Conservation (phyloP, 106 monocot species). For the Cymbidium sinense region DNA sequence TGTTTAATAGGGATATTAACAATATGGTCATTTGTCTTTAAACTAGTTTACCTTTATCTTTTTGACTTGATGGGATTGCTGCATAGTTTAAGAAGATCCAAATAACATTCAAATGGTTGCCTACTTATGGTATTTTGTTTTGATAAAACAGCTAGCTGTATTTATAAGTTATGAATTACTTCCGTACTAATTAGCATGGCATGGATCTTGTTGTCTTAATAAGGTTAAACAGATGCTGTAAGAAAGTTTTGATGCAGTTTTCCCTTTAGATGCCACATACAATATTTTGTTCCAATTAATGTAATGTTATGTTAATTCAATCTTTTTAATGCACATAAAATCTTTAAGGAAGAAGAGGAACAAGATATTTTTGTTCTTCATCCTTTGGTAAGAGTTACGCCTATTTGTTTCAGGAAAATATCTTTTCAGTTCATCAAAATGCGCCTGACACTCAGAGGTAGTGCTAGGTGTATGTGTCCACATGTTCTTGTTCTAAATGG, state of each 20-base stretch:
- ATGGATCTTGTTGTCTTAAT: not conserved
- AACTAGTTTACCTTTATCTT: not conserved
- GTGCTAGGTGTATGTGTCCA: not conserved
- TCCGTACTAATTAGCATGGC: not conserved
- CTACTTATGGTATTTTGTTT: not conserved
- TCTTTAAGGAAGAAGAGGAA: not conserved
- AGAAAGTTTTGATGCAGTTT: not conserved
- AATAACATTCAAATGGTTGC: not conserved
- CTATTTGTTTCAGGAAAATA: not conserved
- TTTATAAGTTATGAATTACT: not conserved
- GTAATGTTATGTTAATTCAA: not conserved
- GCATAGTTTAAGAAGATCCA: not conserved
- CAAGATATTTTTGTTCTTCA: not conserved
- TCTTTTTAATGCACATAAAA: not conserved
- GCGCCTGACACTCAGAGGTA: not conserved
- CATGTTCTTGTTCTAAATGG: not conserved
- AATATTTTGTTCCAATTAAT: not conserved
- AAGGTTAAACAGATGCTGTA: not conserved
- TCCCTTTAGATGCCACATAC: not conserved
- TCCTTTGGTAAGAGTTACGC: not conserved
- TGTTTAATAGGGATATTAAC: not conserved
- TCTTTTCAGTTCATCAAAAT: not conserved
- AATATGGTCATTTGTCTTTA: not conserved
- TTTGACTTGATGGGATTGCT: not conserved
- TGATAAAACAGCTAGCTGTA: not conserved